Conservation (phyloP, 2,329 filamentous ascomycete genomes). For the Ilyonectria destructans region DNA sequence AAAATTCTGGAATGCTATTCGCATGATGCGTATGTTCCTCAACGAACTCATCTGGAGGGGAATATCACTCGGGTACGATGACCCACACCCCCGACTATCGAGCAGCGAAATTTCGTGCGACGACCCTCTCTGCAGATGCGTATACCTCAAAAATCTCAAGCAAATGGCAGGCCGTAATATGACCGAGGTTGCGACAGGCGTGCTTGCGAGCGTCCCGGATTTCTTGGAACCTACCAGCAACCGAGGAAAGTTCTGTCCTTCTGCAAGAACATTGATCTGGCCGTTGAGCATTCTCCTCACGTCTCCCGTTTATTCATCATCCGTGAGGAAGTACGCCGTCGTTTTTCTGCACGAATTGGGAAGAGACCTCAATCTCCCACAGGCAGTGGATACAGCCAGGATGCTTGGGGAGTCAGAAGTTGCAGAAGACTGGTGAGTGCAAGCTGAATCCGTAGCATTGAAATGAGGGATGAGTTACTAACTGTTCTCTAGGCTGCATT, state of each 20-base stretch:
- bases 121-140: background rate
- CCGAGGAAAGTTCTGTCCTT: constrained; percentile 37
- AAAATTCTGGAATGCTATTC: constrained; percentile 48
- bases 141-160: constrained; percentile 19
- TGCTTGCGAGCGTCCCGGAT: constrained; percentile 42
- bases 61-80: background rate
- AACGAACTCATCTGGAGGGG: constrained; percentile 36
- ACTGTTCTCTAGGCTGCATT: background rate
- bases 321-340: constrained; percentile 32
- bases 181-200: constrained; percentile 35
- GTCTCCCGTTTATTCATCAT: constrained; percentile 22
- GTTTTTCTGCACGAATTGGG: constrained; percentile 41
- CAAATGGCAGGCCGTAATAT: constrained; percentile 34
- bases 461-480: background rate
- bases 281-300: constrained; percentile 43
- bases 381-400: constrained; percentile 28
- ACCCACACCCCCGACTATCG: background rate
- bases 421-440: constrained; percentile 40
- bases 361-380: constrained; percentile 42
- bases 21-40: constrained; percentile 47
- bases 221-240: constrained; percentile 32
- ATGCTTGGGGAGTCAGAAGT: constrained; percentile 12
- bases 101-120: too few species aligned
- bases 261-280: constrained; percentile 46
- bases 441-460: background rate